These are phyloP conservation scores for Pleurotus sapidus DNA, from an alignment of 768 basidiomycete species.

Conservation along the genomic window DNA sequence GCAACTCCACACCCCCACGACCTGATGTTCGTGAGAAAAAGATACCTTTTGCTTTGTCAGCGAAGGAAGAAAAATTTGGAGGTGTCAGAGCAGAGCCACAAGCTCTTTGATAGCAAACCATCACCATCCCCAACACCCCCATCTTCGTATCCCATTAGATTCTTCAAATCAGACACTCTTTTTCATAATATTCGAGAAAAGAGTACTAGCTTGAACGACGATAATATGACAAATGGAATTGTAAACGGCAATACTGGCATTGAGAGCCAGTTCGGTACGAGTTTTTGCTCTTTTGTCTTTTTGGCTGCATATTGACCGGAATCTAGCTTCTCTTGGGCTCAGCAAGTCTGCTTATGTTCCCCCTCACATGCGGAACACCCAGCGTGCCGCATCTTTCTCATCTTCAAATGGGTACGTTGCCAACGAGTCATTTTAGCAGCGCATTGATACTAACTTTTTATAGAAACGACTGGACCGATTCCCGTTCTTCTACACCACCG, in stretches of 20 bases:
- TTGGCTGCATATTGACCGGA: constrained; percentile 6
- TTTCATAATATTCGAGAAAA: constrained; percentile 10
- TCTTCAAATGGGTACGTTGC: constrained; percentile 48
- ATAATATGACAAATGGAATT: constrained; percentile 90
- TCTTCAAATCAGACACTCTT: constrained; percentile 9
- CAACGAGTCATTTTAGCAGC: constrained; percentile 2
- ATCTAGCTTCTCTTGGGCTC: constrained; percentile 71
- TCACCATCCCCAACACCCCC: constrained; percentile 17
- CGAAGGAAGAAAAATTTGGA: constrained; percentile 20
- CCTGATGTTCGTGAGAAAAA: too few species aligned
- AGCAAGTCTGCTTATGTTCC: constrained; percentile 85
- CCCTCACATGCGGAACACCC: constrained; percentile 81
- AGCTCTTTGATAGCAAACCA: constrained; percentile 30
- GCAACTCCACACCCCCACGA: too few species aligned
- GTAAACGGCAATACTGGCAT: constrained; percentile 74
- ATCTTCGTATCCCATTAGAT: background rate
- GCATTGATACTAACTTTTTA: constrained; percentile 8
- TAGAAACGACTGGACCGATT: constrained; percentile 75
- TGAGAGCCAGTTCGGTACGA: constrained; percentile 72
- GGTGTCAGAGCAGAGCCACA: constrained; percentile 9
- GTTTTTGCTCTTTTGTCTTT: constrained; percentile 10
- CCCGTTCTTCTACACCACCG: constrained; percentile 58
- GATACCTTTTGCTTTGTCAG: constrained; percentile 6
- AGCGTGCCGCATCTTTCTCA: constrained; percentile 74
- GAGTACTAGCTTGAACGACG: constrained; percentile 13